Percentiles rank a stretch among this genome's conserved stretches.
Evolutionary conservation across 2,329 filamentous ascomycete genomes (phyloP).

Genomic region (Bipolaris zeicola): DNA sequence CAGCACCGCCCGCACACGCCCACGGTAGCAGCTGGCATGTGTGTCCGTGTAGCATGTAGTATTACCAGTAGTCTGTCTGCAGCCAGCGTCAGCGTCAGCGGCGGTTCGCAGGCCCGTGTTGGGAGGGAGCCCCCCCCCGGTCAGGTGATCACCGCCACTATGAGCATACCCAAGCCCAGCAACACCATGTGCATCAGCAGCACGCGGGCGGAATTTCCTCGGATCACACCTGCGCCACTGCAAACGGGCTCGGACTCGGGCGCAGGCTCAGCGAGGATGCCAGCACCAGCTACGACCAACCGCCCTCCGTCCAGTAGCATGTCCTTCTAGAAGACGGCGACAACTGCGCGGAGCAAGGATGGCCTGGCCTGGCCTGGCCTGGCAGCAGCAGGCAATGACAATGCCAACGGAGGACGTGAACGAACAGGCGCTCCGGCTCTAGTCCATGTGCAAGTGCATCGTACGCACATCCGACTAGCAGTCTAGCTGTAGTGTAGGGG

Average conservation of each 20-base stretch:
- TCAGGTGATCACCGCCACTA: too few relatives aligned
- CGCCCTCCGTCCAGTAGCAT: neutral
- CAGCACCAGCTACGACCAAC: neutral
- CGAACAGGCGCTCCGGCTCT: constrained; percentile 5
- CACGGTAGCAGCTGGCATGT: too few relatives aligned
- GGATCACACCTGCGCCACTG: constrained; percentile 10
- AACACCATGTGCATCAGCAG: too few relatives aligned
- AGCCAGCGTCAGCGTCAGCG: constrained; percentile 6
- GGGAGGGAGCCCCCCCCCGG: too few relatives aligned
- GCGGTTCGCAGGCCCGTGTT: constrained; percentile 7
- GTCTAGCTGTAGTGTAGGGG: neutral
- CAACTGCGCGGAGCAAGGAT: constrained; percentile 1
- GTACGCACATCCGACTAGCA: neutral
- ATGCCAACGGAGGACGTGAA: too few relatives aligned
- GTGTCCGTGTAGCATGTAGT: too few relatives aligned
- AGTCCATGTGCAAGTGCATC: too few relatives aligned
- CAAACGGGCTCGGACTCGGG: neutral
- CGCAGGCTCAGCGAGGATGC: neutral
- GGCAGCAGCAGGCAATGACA: too few relatives aligned
- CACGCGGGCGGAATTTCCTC: constrained; percentile 3
- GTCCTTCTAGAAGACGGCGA: constrained; percentile 12
- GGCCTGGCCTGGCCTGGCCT: neutral
- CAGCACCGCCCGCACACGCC: too few relatives aligned
- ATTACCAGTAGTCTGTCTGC: neutral
- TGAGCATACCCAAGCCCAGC: too few relatives aligned